These are phyloP conservation scores for Coemansia sp. DNA, from an alignment of 192 early-diverging fungal species.

Conservation along the genomic window DNA sequence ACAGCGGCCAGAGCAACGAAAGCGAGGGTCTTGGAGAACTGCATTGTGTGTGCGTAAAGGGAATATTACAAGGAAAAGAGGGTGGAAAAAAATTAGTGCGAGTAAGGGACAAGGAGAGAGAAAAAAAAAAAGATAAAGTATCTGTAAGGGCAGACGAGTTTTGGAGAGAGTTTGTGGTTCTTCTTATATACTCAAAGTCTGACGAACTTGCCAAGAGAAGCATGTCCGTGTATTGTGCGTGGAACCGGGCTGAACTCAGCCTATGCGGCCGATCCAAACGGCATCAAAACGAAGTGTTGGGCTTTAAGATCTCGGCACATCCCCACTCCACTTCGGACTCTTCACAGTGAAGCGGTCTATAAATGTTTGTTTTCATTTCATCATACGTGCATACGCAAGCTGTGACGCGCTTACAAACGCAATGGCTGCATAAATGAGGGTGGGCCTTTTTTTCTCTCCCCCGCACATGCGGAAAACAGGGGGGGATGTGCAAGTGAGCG, in stretches of 20 bases:
- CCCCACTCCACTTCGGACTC: neutral
- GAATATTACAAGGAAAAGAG: constrained; percentile 6
- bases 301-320: neutral
- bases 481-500: constrained; percentile 2
- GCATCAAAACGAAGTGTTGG: neutral
- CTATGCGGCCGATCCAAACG: constrained; percentile 5
- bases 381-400: neutral
- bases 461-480: neutral
- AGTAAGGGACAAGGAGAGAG: neutral
- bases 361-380: neutral
- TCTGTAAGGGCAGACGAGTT: constrained; percentile 3
- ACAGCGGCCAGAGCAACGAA: constrained; percentile 33
- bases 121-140: neutral
- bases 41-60: constrained; percentile 31
- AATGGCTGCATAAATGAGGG: neutral
- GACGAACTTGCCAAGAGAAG: neutral
- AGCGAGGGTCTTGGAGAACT: constrained; percentile 51
- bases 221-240: neutral
- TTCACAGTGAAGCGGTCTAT: neutral
- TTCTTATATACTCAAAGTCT: neutral
- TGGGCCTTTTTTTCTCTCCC: neutral
- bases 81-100: neutral
- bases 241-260: neutral
- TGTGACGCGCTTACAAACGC: no score
- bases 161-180: neutral